phyloP scores from a whole-genome alignment of 208 protist genomes.

The Crithidia fasciculata region DNA sequence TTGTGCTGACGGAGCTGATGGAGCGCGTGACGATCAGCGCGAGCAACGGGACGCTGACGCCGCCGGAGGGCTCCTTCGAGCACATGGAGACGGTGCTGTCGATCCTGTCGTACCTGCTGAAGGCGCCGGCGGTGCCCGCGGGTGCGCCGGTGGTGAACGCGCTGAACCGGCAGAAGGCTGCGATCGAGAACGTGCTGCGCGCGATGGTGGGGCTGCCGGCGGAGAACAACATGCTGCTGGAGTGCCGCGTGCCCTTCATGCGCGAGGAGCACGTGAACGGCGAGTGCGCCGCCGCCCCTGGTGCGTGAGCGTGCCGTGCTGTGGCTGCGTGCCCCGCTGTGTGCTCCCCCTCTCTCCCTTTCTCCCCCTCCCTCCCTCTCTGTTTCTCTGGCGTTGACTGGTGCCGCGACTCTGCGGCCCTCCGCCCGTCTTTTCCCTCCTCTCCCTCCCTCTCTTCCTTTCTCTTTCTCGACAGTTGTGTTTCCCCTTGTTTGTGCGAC shows the following conservation, averaged over 20 bases:
- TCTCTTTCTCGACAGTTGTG: not conserved
- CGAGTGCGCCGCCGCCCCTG: constrained; percentile 6
- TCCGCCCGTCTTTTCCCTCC: constrained; percentile 2
- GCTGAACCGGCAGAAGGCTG: constrained; percentile 95
- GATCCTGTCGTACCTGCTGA: constrained; percentile 97
- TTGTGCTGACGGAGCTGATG: constrained; percentile 97
- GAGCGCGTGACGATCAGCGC: constrained; percentile 81
- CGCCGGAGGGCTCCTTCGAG: constrained; percentile 58
- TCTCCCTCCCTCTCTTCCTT: constrained; percentile 6
- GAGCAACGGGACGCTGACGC: constrained; percentile 22
- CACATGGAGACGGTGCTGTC: constrained; percentile 95
- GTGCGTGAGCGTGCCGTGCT: not conserved
- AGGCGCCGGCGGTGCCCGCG: constrained; percentile 94
- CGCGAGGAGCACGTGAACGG: constrained; percentile 38
- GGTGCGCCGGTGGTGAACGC: constrained; percentile 98
- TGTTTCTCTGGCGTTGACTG: too few relatives aligned
- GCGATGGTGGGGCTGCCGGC: constrained; percentile 95
- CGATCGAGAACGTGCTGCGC: constrained; percentile 96
- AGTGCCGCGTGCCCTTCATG: constrained; percentile 87
- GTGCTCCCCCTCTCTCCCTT: too few relatives aligned
- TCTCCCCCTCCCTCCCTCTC: too few relatives aligned
- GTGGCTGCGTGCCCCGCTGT: too few relatives aligned
- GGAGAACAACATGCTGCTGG: constrained; percentile 97
- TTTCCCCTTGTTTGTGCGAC: not conserved
- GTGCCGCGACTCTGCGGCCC: too few relatives aligned